A percentile compares a stretch with the other conserved stretches of the same genome.
Evolutionary conservation across 805 yeast genomes (phyloP).

Genomic region (Lipomyces orientalis): DNA sequence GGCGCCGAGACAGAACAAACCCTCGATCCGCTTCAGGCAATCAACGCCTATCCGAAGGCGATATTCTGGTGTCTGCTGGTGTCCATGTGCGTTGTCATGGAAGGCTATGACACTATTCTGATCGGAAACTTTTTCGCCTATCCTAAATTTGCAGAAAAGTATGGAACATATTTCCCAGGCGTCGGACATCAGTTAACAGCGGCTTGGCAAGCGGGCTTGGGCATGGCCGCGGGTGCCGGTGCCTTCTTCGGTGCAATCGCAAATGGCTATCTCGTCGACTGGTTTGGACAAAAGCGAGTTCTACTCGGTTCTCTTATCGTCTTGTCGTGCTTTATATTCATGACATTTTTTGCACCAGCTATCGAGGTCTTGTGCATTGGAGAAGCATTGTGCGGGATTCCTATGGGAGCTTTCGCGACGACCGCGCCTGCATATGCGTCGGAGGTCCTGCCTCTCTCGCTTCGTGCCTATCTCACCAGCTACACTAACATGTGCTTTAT

Average conservation of each 20-base stretch:
- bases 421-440: slow-evolving; percentile 61
- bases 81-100: slow-evolving; percentile 55
- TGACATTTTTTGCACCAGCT: slow-evolving; percentile 55
- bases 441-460: slow-evolving; percentile 59
- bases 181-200: slow-evolving; percentile 36
- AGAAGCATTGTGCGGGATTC: slow-evolving; percentile 49
- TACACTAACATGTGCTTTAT: slow-evolving; percentile 60
- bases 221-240: slow-evolving; percentile 48
- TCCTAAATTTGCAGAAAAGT: slow-evolving; percentile 32
- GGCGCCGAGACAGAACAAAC: slow-evolving; percentile 6
- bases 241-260: slow-evolving; percentile 54
- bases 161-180: slow-evolving; percentile 22
- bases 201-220: slow-evolving; percentile 43
- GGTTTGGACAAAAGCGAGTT: slow-evolving; percentile 54
- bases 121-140: slow-evolving; percentile 51
- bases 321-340: slow-evolving; percentile 51
- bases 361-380: slow-evolving; percentile 50
- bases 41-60: slow-evolving; percentile 51
- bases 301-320: slow-evolving; percentile 47
- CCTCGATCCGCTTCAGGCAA: slow-evolving; percentile 1
- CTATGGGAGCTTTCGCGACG: slow-evolving; percentile 64
- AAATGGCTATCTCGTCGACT: slow-evolving; percentile 54
- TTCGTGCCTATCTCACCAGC: slow-evolving; percentile 57
- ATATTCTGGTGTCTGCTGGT: slow-evolving; percentile 55
- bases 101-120: slow-evolving; percentile 55